Base-by-base conservation (phyloP, 805 yeast species). In the Candida chauliodis region DNA sequence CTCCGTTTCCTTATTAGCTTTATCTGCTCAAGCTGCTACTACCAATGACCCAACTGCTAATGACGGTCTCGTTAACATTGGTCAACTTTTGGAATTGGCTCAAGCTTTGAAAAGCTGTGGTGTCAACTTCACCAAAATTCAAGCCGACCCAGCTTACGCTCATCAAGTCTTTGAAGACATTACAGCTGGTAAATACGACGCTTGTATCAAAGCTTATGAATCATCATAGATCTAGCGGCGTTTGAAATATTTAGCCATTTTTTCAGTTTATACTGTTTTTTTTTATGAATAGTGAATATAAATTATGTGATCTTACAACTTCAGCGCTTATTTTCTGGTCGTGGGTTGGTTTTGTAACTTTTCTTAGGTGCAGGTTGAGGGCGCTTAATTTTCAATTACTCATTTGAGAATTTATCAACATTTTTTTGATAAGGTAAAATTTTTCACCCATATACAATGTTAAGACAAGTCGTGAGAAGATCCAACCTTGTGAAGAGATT, bases 401-500 rank as follows among this genome's bases (percentile, higher is more conserved):
- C 30, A 27, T 27, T 27, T 27, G 18, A 27, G 30, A 27, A 27
- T 27, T 27, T 27, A 27, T 27, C 30, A 27, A 27, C 30, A 27
- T 13, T 13, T 27, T 27, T 27, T 27, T 27, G 17, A n/a, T 27
- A 27, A 27, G 30, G 13, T 27, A 27, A 27, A 27, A 27, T 27
- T 27, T 27, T 27, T 27, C 30, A 27, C 30, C 8, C 10, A 10
- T 16, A 8, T 27, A 14, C 7, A 8, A 52, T 52, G 56, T 51
- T 52, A 40, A 53, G 52, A 49, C 52, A 44, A 35, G 49, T 45
- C 22, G 26, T 36, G 20, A 37, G 43, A 32, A 32, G 35, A 40
- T 30, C 42, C 22, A 18, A 13, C 14, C 37, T 40, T 25, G 17
- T n/a, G 13, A 11, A 20, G 19, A 33, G 15, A 28, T 35, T 22